Evolutionary conservation across 2,329 filamentous ascomycete species (phyloP).

Genomic region (Bipolaris bicolor): DNA sequence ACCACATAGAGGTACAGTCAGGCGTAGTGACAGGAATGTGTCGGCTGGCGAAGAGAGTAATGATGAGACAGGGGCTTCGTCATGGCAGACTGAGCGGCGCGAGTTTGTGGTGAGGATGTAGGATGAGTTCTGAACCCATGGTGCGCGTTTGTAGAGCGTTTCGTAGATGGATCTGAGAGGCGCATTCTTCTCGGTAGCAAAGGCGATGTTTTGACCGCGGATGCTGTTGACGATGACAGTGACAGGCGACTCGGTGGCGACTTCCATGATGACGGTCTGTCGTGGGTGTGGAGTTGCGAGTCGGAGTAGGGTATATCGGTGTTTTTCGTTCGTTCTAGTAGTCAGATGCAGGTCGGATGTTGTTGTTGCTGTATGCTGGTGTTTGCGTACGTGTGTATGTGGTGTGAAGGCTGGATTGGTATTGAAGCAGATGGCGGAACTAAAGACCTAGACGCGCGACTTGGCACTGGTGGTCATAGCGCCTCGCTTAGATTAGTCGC

Average conservation of each 20-base stretch:
- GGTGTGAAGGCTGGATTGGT: conserved; percentile 5
- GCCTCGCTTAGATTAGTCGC: conserved; percentile 21
- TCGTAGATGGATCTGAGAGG: conserved; percentile 75
- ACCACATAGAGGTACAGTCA: conserved; percentile 80
- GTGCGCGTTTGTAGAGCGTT: conserved; percentile 64
- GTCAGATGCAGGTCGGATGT: not conserved
- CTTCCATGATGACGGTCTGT: conserved; percentile 28
- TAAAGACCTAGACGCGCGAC: not conserved
- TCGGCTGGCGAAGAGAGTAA: conserved; percentile 65
- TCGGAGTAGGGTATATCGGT: not conserved
- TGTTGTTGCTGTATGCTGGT: not conserved
- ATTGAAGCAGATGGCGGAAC: not conserved
- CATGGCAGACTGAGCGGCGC: conserved; percentile 71
- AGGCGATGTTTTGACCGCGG: conserved; percentile 78
- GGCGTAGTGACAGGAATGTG: conserved; percentile 80
- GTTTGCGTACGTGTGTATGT: not conserved
- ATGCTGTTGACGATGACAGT: conserved; percentile 82
- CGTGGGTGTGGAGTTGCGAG: not conserved
- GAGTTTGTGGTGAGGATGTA: conserved; percentile 83
- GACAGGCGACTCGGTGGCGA: conserved; percentile 32
- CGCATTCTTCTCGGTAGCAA: conserved; percentile 73
- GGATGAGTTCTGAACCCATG: conserved; percentile 59
- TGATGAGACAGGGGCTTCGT: conserved; percentile 62
- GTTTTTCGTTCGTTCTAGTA: not conserved
- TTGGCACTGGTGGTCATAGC: conserved; percentile 18